Base-by-base conservation (phyloP, 805 yeast genomes). In the Allodekkera sacchari region DNA sequence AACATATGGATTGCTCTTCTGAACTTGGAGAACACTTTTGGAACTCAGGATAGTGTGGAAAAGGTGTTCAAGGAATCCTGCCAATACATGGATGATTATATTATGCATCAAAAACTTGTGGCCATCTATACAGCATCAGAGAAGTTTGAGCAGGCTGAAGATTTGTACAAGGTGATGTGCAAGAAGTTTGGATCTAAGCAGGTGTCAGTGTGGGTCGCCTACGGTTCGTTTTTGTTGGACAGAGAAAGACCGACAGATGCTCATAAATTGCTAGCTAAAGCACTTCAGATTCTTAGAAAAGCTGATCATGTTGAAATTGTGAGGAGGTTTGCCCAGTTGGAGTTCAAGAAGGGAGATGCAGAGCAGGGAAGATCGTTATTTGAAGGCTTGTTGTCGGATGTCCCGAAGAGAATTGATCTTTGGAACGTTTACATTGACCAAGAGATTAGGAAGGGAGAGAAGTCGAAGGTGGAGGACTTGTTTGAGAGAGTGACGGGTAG, bases 371-470 rank as follows among this genome's bases (percentile, higher is more conserved):
- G 97, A 53, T 83, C 96, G 2, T 67, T 89, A 44, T 84, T 89
- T 50, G 97, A 89, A 63, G 97, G 96, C 37, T 70, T 89, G 42
- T 57, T 89, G 33, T 73, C 89, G 16, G 92, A 88, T 52, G 89
- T 83, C 29, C 92, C 96, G 33, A 85, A 85, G 67, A 75, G 94
- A 61, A 73, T 84, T 39, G 98, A 89, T 57, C 58, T 89, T 39
- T 89, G 97, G 97, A 88, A 83, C 50, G 94, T 89, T 25, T 89
- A 87, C 58, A 71, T 89, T 42, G 98, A 89, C 56, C 94, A 84
- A 56, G 97, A 89, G 57, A 77, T 84, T 48, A 87, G 84, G 58
- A 52, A 58, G 18, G 72, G 68, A 32, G 80, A 76, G 32, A 77
- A 77, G 57, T 61, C 63, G 43, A 78, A 74, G 55, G 81, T 77